Evolutionary conservation across 768 basidiomycete species (phyloP).

Genomic region (Pleurotus eryngii): DNA sequence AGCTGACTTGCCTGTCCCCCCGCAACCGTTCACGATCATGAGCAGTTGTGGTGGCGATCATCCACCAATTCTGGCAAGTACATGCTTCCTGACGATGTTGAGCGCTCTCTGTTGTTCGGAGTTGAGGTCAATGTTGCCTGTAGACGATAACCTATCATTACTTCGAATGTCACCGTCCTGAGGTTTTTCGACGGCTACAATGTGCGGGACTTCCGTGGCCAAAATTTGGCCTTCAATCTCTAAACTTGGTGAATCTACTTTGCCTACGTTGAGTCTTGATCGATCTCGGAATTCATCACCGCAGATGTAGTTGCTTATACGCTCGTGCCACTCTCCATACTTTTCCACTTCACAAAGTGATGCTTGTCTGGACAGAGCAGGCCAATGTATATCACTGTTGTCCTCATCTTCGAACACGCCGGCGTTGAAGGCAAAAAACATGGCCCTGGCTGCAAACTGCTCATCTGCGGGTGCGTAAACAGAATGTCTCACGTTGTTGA

Average conservation of each 20-base stretch:
- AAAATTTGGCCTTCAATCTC: no score
- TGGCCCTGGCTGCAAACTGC: not conserved
- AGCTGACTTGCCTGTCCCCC: constrained; percentile 41
- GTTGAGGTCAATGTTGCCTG: constrained; percentile 19
- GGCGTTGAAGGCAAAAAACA: not conserved
- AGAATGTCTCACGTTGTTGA: not conserved
- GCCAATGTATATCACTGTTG: no score
- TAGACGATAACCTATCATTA: no score
- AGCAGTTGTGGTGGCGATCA: constrained; percentile 23
- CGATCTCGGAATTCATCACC: not conserved
- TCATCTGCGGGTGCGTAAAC: not conserved
- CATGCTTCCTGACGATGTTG: constrained; percentile 30
- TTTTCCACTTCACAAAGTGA: no score
- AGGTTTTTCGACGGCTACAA: no score
- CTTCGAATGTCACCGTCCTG: no score
- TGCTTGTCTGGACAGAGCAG: not conserved
- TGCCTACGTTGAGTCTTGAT: no score
- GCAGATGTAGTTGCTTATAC: not conserved
- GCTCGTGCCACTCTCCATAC: not conserved
- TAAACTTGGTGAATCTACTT: no score
- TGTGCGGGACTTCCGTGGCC: no score
- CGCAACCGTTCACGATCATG: constrained; percentile 38
- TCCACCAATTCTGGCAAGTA: constrained; percentile 17
- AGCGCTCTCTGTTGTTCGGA: constrained; percentile 34
- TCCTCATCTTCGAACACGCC: not conserved